Base-by-base conservation (phyloP, 1,139 yeast species). In the Sugiyamaella novakii region DNA sequence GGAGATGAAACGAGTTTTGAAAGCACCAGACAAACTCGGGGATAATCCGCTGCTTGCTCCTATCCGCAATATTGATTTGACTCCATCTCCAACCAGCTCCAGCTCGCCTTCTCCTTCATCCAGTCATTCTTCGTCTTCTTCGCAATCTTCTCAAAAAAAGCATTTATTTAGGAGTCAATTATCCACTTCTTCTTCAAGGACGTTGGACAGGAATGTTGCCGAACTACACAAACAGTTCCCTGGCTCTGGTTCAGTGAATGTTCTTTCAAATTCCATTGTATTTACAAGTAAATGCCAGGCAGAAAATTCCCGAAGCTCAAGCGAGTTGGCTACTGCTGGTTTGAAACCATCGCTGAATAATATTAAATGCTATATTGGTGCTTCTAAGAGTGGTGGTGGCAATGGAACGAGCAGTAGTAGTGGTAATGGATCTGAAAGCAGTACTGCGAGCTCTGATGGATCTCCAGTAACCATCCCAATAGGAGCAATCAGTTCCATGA, bases 181-280 rank as follows among this genome's bases (percentile, higher is more conserved):
- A 31, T 41, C 44, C 11, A 41, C 36, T 10, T 41, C 44, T 3
- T 41, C 44, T 8, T 41, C 44, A n/a, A 41, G 44, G 31, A 41
- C 37, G 4, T 28, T 41, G 12, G 37, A 41, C 27, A 29, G 44
- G 19, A 41, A 41, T 22, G 37, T 41, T 11, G 36, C 44, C 19
- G 44, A 41, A 14, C 17, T 41, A 4, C 33, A 38, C n/a, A 38
- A 25, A 27, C 42, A 27, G 22, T 33, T 34, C 12, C 8, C 37
- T 25, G 10, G n/a, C 4, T 4, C 35, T 15, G 21, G 19, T 7
- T 31, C 35, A 5, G 3, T 31, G 17, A 31, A 31, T 10, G 35
- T 21, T 15, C 17, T 31, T 15, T 15, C 35, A 8, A 31, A 31
- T 31, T 17, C 35, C 11, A 31, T 31, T 4, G 14, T 31, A 4